phyloP scores from a whole-genome alignment of 805 yeast genomes.

The Starmerella potacharoeniae region DNA sequence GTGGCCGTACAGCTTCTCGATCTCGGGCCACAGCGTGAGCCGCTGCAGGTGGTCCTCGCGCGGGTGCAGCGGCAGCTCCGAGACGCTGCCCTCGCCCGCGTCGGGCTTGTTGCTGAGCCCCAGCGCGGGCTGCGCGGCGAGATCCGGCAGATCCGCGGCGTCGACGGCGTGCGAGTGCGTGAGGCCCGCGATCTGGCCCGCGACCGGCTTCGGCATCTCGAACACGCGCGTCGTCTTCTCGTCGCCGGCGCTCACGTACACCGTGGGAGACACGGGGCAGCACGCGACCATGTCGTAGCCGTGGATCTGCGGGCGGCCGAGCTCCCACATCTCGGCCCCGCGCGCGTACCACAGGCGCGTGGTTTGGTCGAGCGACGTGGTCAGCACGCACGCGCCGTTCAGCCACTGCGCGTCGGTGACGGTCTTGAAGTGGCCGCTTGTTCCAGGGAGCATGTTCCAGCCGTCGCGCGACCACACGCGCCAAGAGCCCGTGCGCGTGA shows the following conservation, averaged over 20 bases:
- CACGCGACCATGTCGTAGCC: constrained; percentile 92
- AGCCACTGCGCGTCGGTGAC: constrained; percentile 71
- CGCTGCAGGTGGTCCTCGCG: constrained; percentile 85
- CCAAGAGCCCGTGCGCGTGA: constrained; percentile 90
- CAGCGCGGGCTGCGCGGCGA: constrained; percentile 83
- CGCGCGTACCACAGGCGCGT: constrained; percentile 58
- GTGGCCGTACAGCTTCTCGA: constrained; percentile 91
- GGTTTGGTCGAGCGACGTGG: constrained; percentile 88
- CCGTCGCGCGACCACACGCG: constrained; percentile 50
- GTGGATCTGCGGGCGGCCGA: constrained; percentile 95
- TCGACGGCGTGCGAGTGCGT: not conserved
- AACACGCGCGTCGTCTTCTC: constrained; percentile 86
- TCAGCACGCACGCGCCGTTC: constrained; percentile 44
- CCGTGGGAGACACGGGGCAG: constrained; percentile 44
- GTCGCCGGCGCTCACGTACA: constrained; percentile 89
- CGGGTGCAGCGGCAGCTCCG: constrained; percentile 49
- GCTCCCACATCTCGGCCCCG: constrained; percentile 55
- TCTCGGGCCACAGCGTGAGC: constrained; percentile 87
- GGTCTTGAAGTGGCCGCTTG: constrained; percentile 65
- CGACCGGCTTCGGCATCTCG: constrained; percentile 74
- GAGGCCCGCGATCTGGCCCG: constrained; percentile 40
- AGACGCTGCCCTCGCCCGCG: constrained; percentile 28
- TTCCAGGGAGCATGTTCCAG: constrained; percentile 34
- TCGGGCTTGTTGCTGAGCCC: constrained; percentile 86
- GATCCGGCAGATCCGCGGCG: constrained; percentile 46